Conservation (phyloP, 225 moss, liverwort and hornwort species). For the Takakia lepidozioides region DNA sequence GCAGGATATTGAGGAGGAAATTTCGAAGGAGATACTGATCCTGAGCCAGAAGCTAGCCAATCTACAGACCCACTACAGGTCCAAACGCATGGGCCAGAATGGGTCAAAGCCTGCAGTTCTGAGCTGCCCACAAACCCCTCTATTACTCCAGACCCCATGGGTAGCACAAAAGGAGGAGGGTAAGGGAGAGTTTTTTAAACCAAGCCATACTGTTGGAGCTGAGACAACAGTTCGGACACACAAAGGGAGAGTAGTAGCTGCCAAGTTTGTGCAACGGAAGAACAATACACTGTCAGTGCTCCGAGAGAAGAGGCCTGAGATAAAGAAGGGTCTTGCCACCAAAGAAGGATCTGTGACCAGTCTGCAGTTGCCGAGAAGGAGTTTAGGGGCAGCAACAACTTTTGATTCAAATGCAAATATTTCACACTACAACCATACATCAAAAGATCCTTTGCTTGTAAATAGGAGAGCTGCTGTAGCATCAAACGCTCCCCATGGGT, state of each 20-base stretch:
- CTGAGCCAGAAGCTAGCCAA: slow-evolving; percentile 69
- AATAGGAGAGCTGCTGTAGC: slow-evolving; percentile 4
- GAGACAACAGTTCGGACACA: slow-evolving; percentile 11
- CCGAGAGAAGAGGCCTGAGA: too few relatives aligned
- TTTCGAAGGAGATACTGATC: slow-evolving; percentile 62
- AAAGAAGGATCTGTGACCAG: slow-evolving; percentile 6
- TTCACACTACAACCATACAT: too few relatives aligned
- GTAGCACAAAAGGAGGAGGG: slow-evolving; percentile 11
- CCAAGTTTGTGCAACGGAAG: slow-evolving; percentile 1
- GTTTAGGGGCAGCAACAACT: slow-evolving; percentile 13
- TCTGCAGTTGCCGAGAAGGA: too few relatives aligned
- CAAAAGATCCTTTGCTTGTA: background rate
- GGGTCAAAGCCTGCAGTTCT: slow-evolving; percentile 26
- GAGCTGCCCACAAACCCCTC: slow-evolving; percentile 64
- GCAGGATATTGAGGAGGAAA: slow-evolving; percentile 69
- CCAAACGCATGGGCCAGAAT: slow-evolving; percentile 23
- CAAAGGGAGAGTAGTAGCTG: slow-evolving; percentile 15
- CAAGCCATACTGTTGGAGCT: slow-evolving; percentile 8
- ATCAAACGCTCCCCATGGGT: slow-evolving; percentile 5
- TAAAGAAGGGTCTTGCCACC: too few relatives aligned
- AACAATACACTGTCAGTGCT: too few relatives aligned
- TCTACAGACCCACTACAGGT: slow-evolving; percentile 58
- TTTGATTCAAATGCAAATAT: too few relatives aligned
- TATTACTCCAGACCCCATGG: slow-evolving; percentile 25
- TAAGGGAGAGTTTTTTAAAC: slow-evolving; percentile 9